phyloP scores from a whole-genome alignment of 2,329 filamentous ascomycete species.

The Arthroderma sp. region DNA sequence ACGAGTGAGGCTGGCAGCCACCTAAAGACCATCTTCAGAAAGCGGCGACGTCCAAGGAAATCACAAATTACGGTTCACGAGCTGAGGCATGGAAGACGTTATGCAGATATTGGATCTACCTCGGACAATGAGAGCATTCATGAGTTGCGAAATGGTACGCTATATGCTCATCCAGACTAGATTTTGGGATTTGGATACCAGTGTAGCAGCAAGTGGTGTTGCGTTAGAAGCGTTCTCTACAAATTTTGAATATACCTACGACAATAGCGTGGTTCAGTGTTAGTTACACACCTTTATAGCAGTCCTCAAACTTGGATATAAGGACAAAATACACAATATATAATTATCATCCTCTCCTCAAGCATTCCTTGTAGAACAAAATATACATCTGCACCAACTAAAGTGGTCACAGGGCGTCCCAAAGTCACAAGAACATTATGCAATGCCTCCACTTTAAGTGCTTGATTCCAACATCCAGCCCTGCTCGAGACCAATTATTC shows the following conservation, averaged over 20 bases:
- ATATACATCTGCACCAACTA: too few relatives aligned
- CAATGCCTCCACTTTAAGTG: too few relatives aligned
- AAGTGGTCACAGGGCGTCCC: too few relatives aligned
- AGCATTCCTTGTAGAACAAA: too few relatives aligned
- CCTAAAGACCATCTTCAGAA: conserved; percentile 11
- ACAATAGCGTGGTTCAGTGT: too few relatives aligned
- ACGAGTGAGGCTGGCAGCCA: conserved; percentile 18
- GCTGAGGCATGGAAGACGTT: conserved; percentile 31
- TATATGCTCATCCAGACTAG: conserved; percentile 27
- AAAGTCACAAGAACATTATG: too few relatives aligned
- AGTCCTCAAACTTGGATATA: neutral
- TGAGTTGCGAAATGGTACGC: conserved; percentile 32
- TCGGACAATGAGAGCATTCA: conserved; percentile 30
- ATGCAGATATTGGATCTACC: conserved; percentile 31
- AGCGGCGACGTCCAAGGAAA: conserved; percentile 13
- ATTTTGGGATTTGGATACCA: neutral
- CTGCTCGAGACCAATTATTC: too few relatives aligned
- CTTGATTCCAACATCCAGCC: too few relatives aligned
- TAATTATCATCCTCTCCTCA: too few relatives aligned
- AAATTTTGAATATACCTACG: neutral
- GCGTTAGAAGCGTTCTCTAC: neutral
- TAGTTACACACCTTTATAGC: too few relatives aligned
- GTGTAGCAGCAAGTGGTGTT: neutral
- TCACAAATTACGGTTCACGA: conserved; percentile 33
- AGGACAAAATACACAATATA: too few relatives aligned